Evolutionary conservation across 345 rosid species (phyloP).

Genomic region (Ricinus communis): DNA sequence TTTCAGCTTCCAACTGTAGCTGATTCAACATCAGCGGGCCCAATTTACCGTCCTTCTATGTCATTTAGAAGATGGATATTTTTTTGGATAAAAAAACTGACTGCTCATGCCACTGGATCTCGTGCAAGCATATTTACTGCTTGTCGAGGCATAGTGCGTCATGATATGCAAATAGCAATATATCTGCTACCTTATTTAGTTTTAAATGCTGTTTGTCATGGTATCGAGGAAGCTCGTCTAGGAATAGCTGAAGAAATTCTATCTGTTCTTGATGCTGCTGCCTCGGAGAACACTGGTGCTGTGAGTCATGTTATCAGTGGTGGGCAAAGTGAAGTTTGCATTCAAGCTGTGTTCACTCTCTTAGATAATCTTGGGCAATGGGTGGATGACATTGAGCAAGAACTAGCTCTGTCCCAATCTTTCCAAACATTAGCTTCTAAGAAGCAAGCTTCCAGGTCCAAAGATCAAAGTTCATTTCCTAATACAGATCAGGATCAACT

Average conservation of each 20-base stretch:
- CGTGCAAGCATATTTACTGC: conserved; percentile 84
- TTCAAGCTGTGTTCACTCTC: conserved; percentile 92
- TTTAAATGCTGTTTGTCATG: conserved; percentile 81
- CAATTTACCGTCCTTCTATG: conserved; percentile 89
- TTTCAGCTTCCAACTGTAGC: conserved; percentile 87
- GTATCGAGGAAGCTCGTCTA: conserved; percentile 75
- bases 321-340: conserved; percentile 90
- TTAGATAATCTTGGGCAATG: conserved; percentile 98
- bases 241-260: conserved; percentile 86
- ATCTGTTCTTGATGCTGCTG: conserved; percentile 86
- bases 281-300: conserved; percentile 66
- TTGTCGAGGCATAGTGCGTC: conserved; percentile 96
- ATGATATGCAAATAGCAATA: conserved; percentile 88
- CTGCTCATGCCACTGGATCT: conserved; percentile 82
- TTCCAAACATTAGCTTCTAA: conserved; percentile 51
- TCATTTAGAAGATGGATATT: conserved; percentile 94
- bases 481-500: conserved; percentile 66
- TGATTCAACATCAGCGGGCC: conserved; percentile 66
- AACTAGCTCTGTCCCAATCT: conserved; percentile 74
- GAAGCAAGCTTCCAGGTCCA: conserved; percentile 61
- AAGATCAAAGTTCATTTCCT: conserved; percentile 49
- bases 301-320: conserved; percentile 48
- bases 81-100: conserved; percentile 80
- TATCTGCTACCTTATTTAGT: conserved; percentile 93
- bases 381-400: conserved; percentile 90